Conservation (phyloP, 2,329 filamentous ascomycete genomes). For the Cladosporium sp. region DNA sequence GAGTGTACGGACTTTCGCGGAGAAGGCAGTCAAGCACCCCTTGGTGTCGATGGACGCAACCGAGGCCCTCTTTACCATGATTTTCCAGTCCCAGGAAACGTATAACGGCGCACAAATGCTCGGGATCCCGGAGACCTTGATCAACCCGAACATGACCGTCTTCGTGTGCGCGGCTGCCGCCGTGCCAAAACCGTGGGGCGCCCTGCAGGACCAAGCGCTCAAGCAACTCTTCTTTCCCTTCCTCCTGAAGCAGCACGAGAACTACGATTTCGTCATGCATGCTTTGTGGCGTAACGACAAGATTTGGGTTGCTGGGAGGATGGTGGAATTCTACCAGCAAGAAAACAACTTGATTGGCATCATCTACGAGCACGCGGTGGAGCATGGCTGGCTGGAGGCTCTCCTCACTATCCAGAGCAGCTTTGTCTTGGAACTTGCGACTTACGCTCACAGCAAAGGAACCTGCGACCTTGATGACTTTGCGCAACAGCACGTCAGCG, state of each 20-base stretch:
- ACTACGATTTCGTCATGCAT: constrained; percentile 85
- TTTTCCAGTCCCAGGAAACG: constrained; percentile 54
- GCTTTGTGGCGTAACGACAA: constrained; percentile 89
- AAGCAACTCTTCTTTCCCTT: constrained; percentile 79
- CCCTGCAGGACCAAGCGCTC: constrained; percentile 69
- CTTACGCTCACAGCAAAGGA: constrained; percentile 75
- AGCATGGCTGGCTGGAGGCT: constrained; percentile 79
- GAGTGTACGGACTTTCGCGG: constrained; percentile 56
- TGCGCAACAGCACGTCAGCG: constrained; percentile 62
- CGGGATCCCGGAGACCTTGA: constrained; percentile 56
- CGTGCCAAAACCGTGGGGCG: constrained; percentile 72
- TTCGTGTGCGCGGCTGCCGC: constrained; percentile 76
- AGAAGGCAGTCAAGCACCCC: constrained; percentile 73
- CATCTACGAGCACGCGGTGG: constrained; percentile 75
- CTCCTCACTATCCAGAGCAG: constrained; percentile 75
- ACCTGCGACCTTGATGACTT: constrained; percentile 78
- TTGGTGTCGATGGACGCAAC: constrained; percentile 85
- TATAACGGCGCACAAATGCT: constrained; percentile 54
- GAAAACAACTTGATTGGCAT: constrained; percentile 63
- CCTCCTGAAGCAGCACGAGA: constrained; percentile 69
- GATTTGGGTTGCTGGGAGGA: constrained; percentile 75
- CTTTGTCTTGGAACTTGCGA: constrained; percentile 82
- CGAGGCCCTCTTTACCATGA: constrained; percentile 60
- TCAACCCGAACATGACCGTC: constrained; percentile 70
- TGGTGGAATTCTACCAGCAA: constrained; percentile 71